These are phyloP conservation scores for Tuber calosporum DNA, from an alignment of 495 filamentous ascomycete species.

Conservation along the genomic window DNA sequence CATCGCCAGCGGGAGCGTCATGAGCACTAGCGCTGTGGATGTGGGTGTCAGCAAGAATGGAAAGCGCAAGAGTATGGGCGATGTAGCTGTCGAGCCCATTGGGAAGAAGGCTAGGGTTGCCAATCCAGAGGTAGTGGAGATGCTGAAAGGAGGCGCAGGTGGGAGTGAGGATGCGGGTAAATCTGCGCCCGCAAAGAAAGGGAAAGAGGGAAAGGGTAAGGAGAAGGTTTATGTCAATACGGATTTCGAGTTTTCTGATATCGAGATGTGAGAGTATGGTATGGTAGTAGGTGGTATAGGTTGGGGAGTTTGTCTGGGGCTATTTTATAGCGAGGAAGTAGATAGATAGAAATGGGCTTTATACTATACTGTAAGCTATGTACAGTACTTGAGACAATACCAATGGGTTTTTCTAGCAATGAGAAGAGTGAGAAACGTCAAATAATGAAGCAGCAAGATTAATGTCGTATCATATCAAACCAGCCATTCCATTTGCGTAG, in stretches of 20 bases:
- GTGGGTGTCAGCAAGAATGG: background rate
- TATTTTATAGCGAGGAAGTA: background rate
- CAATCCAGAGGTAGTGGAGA: background rate
- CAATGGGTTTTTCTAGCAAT: background rate
- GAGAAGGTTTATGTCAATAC: slow-evolving; percentile 12
- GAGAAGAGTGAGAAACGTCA: background rate
- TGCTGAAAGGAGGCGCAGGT: background rate
- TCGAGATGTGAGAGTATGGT: slow-evolving; percentile 9
- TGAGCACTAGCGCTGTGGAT: background rate
- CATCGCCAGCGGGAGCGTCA: background rate
- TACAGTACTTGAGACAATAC: background rate
- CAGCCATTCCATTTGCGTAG: slow-evolving; percentile 30
- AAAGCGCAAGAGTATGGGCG: background rate
- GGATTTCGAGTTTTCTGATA: slow-evolving; percentile 35
- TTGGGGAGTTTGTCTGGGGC: background rate
- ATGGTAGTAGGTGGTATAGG: background rate
- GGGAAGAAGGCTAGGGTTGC: slow-evolving; percentile 1
- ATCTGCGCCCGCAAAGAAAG: background rate
- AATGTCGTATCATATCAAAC: slow-evolving; percentile 5
- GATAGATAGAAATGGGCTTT: background rate
- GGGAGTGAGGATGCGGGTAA: background rate
- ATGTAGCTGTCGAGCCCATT: background rate
- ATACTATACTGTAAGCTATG: background rate
- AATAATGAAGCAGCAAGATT: background rate
- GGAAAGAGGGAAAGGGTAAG: slow-evolving; percentile 1